Base-by-base conservation (phyloP, 2,329 filamentous ascomycete species). In the Catunica adiposa region DNA sequence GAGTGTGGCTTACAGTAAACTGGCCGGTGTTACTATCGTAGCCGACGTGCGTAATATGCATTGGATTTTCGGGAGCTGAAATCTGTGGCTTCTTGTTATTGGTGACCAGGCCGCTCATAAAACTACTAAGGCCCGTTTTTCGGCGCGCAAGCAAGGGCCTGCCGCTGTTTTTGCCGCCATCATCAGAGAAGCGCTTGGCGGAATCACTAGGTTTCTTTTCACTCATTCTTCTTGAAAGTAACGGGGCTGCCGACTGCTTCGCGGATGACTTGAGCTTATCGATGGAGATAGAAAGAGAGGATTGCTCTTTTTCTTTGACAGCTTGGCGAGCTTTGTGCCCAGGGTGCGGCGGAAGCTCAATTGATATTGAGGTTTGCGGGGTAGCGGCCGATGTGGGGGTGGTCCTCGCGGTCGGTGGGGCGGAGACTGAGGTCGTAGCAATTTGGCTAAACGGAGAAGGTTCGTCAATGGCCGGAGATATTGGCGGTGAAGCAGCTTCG, bases 21-120 rank as follows among this genome's bases (percentile, higher is more conserved):
- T 95, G 87, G 62, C 92, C 92, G 2, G 92, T 97, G 64, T 86
- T 79, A 70, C 92, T 94, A 69, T 98, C 90, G 68, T 95, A 96
- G 63, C 90, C 90, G 61, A 98, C 92, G 69, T 98, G 92, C 57
- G 90, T 97, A 63, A 98, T 87, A 70, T 97, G 92, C 59, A 97
- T 89, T 51, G 92, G 92, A 64, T 98, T 97, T 69, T 95, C 89
- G 55, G 92, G 92, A 38, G 89, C 87, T n/a, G 92, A 97, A 64
- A 98, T 98, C 68, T 90, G 81, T 50, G 92, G 88, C 61, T 89
- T 87, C 69, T 89, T 86, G 54, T 86, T 89, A 37, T 89, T 90
- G 61, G 86, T 85, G 58, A 94, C 82, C 59, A 83, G 66, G 66
- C 83, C 90, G 67, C 83, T 90, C 73, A 95, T 82, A 64, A 94